Base-by-base conservation (phyloP, 306 rosid species). In the Trichosanthes cucumerina region DNA sequence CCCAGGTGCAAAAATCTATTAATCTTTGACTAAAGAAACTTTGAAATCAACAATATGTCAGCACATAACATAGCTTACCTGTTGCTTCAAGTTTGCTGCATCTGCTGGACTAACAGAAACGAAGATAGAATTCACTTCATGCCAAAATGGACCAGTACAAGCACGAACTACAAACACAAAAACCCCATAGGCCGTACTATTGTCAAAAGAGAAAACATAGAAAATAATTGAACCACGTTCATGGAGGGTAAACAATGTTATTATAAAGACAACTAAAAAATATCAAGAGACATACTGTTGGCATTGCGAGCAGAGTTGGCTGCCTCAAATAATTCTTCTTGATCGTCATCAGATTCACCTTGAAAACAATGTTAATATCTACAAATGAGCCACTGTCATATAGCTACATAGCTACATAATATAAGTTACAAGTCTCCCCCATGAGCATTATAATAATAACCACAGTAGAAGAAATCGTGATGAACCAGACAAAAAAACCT, bases 301-400 rank as follows among this genome's bases (percentile, higher is more conserved):
- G 91, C 90, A 82, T 84, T 84, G 21, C 79, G 80, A 81, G 98
- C 94, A 76, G 88, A 87, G 53, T 81, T 88, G 73, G 96, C 97
- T 80, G 94, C 98, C 82, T 81, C 79, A 82, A 41, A 63, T 28
- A 93, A 81, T 79, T 90, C 98, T 85, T 90, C 98, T 21, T 21
- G 89, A 82, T 92, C 97, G 33, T 90, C 98, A 58, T 92, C 93
- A 78, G 88, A 86, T 86, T 90, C 97, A 84, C 97, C 98, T 92
- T 84, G 79, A 88, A 56, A 88, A 81, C 72, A 80, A 80, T 49
- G 81, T 75, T 65, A 76, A 53, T 79, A 65, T 62, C 71, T 74
- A 76, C 62, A 63, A 33, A 64, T 26, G 66, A 75, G 71, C 77
- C 74, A 66, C 63, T 70, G 77, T 54, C 78, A 78, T 83, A 58